Conservation (phyloP, 1,284 basidiomycete genomes). For the Apiotrichum gamsii region DNA sequence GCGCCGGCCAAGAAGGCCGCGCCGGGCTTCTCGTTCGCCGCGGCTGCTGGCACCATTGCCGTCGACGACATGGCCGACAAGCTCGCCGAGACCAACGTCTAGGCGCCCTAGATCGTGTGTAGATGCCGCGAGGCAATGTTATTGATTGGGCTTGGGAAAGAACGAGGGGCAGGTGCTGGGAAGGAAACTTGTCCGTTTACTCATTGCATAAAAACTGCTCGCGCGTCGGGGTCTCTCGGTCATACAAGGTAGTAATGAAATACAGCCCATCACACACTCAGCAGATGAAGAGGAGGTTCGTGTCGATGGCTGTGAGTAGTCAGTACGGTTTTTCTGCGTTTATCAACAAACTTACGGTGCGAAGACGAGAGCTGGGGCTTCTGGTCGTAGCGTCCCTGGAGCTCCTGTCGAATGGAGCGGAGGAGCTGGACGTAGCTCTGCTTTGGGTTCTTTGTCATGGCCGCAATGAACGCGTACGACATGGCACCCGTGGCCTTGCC, state of each 20-base stretch:
- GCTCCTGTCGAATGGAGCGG: constrained; percentile 56
- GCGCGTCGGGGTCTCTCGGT: too few species aligned
- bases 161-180: too few species aligned
- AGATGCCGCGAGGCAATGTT: constrained; percentile 4
- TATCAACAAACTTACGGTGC: constrained; percentile 39
- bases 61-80: constrained; percentile 27
- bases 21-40: constrained; percentile 42
- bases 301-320: constrained; percentile 18
- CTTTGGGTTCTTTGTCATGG: constrained; percentile 58
- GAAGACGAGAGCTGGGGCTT: constrained; percentile 61
- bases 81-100: constrained; percentile 18
- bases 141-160: constrained; percentile 2
- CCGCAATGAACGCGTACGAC: constrained; percentile 63
- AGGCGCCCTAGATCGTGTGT: constrained; percentile 5
- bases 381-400: constrained; percentile 64
- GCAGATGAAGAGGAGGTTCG: constrained; percentile 24
- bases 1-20: constrained; percentile 6
- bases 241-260: neutral
- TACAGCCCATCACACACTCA: neutral
- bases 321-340: too few species aligned
- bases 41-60: constrained; percentile 29
- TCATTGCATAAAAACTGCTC: too few species aligned
- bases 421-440: constrained; percentile 78
- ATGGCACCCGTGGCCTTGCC: constrained; percentile 81
- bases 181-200: too few species aligned